Percentiles rank a stretch among this genome's conserved stretches.
These are phyloP conservation scores for Hirsutella thompsonii DNA, from an alignment of 2,329 filamentous ascomycete species.

Conservation along the genomic window DNA sequence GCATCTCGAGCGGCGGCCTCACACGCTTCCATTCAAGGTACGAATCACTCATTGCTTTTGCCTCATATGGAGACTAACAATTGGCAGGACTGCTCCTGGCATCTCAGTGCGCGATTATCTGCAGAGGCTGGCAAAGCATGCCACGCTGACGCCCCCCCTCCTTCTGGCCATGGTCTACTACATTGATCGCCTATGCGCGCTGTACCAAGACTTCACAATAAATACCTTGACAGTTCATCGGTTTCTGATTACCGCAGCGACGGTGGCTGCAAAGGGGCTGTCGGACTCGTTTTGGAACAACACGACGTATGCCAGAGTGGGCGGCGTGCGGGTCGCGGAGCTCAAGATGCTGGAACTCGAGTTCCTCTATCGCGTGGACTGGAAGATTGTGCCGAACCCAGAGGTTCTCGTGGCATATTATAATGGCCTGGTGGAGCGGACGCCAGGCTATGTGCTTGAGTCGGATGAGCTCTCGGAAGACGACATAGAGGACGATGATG, in stretches of 20 bases:
- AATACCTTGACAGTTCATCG: constrained; percentile 94
- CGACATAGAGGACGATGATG: constrained; percentile 14
- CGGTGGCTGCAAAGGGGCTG: constrained; percentile 88
- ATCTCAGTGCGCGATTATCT: constrained; percentile 94
- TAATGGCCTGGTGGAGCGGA: constrained; percentile 63
- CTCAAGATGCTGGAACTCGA: constrained; percentile 86
- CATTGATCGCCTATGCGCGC: constrained; percentile 83
- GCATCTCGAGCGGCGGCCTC: constrained; percentile 58
- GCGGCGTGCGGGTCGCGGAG: constrained; percentile 81
- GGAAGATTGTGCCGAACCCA: constrained; percentile 92
- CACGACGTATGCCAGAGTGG: constrained; percentile 86
- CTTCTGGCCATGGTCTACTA: constrained; percentile 99
- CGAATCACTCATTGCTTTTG: constrained; percentile 4
- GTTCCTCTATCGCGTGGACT: constrained; percentile 83
- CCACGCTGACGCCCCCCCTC: constrained; percentile 82
- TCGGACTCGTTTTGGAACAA: constrained; percentile 99
- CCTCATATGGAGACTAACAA: neutral
- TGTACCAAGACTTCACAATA: constrained; percentile 92
- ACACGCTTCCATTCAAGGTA: constrained; percentile 93
- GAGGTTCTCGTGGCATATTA: constrained; percentile 93
- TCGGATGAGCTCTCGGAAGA: constrained; percentile 16
- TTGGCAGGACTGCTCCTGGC: constrained; percentile 50
- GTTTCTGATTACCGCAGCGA: constrained; percentile 90
- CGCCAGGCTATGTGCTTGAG: constrained; percentile 41
- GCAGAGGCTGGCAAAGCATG: constrained; percentile 82